phyloP scores from a whole-genome alignment of 257 asterid genomes.

The Plantago major region DNA sequence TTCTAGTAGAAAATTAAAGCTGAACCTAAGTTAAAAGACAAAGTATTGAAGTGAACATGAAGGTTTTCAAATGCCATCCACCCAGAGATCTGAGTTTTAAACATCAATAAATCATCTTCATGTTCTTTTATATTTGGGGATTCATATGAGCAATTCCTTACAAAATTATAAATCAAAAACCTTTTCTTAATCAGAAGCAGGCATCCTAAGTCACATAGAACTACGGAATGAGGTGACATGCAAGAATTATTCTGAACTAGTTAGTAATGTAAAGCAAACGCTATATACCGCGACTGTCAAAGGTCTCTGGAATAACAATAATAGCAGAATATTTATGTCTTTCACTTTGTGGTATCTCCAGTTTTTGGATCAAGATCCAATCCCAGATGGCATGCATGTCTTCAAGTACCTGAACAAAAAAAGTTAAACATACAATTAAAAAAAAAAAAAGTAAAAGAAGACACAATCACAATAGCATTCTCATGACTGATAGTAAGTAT shows the following conservation, averaged over 20 bases:
- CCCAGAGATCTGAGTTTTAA: conserved; percentile 4
- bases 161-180: no score
- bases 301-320: conserved; percentile 90
- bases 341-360: conserved; percentile 55
- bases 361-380: conserved; percentile 76
- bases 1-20: conserved; percentile 1
- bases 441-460: background rate
- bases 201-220: no score
- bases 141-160: background rate
- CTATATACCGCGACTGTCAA: conserved; percentile 78
- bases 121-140: conserved; percentile 5
- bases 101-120: background rate
- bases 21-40: background rate
- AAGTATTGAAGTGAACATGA: background rate
- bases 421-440: background rate
- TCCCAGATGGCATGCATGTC: conserved; percentile 93
- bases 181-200: no score
- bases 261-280: conserved; percentile 3
- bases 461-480: no score
- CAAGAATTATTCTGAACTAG: no score
- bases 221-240: no score
- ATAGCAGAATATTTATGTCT: conserved; percentile 75
- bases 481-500: no score
- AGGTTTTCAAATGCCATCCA: conserved; percentile 13
- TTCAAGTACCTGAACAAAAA: conserved; percentile 61